Evolutionary conservation across 352 stramenopile species (phyloP), one percentile per base, ranked within the genome.

Genomic region (Phytopythium chamaehyphon): DNA sequence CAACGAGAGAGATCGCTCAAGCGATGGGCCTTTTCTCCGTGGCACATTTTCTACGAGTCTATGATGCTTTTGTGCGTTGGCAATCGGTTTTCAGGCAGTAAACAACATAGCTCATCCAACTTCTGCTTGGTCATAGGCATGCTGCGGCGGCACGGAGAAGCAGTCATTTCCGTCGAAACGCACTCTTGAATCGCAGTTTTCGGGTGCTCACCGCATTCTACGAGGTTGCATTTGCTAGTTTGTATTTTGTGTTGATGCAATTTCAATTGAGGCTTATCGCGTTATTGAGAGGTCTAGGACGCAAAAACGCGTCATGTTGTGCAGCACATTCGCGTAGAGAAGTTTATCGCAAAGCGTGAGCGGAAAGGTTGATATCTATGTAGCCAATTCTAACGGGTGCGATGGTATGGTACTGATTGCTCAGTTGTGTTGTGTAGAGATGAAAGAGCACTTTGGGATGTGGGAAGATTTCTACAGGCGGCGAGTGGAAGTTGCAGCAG

Each of bases 391-490:
- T 9, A 21, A 23, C 15, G 19, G 6, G 9, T n/a, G 18, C 23
- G 21, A 22, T 8, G 3, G 14, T 46, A 12, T 7, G 24, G 42
- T 33, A 2, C 33, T 45, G 18, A n/a, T 24, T 38, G 28, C 11
- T 35, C 31, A 37, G 15, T 16, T 40, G 7, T 47, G 18, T 9
- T 16, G 5, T 23, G 36, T n/a, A 73, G 69, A 64, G 38, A 26
- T 66, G 18, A 55, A 48, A 2, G 47, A 40, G 12, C 62, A 60
- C 22, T 26, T 73, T 42, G 39, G 52, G 21, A 66, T 60, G 40
- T 88, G 76, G 73, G 31, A 73, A 23, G 51, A 59, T 24, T 64
- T 75, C 33, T 76, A 72, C 47, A 69, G 70, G 0, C 73, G 69
- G 3, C 62, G 69, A 9, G 66, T 65, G 33, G 76, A 86, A 54